Base-by-base conservation (phyloP, 768 basidiomycete genomes). In the Russula emetica region DNA sequence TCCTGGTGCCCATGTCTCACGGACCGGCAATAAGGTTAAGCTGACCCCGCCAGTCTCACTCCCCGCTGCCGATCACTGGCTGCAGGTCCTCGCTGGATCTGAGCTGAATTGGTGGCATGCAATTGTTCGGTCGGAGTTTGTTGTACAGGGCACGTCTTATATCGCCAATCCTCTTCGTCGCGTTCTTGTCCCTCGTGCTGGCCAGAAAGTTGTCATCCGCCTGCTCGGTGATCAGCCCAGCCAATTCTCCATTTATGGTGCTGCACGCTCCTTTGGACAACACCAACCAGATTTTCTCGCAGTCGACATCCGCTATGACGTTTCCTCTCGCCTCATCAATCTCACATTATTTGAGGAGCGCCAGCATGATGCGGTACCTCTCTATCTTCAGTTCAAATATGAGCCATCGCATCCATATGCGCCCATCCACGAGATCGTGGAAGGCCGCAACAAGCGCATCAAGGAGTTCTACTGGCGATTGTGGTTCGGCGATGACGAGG, bases 391-490 rank as follows among this genome's bases (percentile, higher is more conserved):
- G 67, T 98, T 94, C 82, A 74, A 79, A 63, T 98, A 98, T 77
- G 85, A 87, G 69, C 94, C 95, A 7, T 85, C 89, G 7, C 86
- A 86, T 77, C 93, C 92, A 49, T 97, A 82, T 66, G 88, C 90
- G 2, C 94, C 96, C 24, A 94, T 99, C 69, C 95, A 96, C 71
- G 96, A 98, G 74, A 77, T 96, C 62, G 83, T 85, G 5, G 80
- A 82, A 10, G 90, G 83, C 64, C 87, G 95, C 69, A 98, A 96
- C 78, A 80, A 79, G 60, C 85, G 90, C 66, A 95, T 98, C 78
- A 98, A 97, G 78, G 85, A 90, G 69, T 98, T 98, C 74, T 99
- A 99, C 79, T 99, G 97, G 97, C 87, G 87, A 73, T 77, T 98
- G 38, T 98, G 97, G 97, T 96, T 94, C 73, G 94, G 97, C 42